Percentiles rank a stretch among this genome's conserved stretches.
phyloP scores from a whole-genome alignment of 2,329 filamentous ascomycete species.

The Fusarium mundagurra region DNA sequence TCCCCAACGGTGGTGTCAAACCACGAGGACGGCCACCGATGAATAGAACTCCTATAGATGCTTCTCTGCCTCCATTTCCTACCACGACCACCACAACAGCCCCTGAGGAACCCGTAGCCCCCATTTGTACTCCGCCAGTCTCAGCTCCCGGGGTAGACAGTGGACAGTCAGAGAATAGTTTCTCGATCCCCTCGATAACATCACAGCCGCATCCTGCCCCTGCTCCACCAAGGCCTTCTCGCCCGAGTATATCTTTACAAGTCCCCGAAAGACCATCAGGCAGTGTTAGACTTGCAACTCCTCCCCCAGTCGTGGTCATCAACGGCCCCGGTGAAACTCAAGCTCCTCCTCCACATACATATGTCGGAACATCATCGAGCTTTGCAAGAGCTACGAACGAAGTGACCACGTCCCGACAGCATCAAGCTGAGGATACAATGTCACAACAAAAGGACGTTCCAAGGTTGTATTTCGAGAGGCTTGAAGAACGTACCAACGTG shows the following conservation, averaged over 20 bases:
- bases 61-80: slow-evolving; percentile 43
- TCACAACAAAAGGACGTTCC: slow-evolving; percentile 34
- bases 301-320: slow-evolving; percentile 52
- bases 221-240: slow-evolving; percentile 40
- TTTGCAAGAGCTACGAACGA: slow-evolving; percentile 39
- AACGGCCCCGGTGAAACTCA: slow-evolving; percentile 23
- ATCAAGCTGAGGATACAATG: slow-evolving; percentile 4
- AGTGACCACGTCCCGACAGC: slow-evolving; percentile 6
- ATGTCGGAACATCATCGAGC: slow-evolving; percentile 6
- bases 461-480: slow-evolving; percentile 49
- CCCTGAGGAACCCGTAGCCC: slow-evolving; percentile 13
- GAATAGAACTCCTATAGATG: slow-evolving; percentile 67
- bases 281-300: slow-evolving; percentile 70
- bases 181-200: slow-evolving; percentile 14
- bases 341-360: not conserved
- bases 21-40: slow-evolving; percentile 82
- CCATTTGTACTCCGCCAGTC: slow-evolving; percentile 7
- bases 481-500: slow-evolving; percentile 63
- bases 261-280: slow-evolving; percentile 65
- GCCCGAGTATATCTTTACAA: slow-evolving; percentile 54
- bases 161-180: slow-evolving; percentile 1
- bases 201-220: slow-evolving; percentile 22
- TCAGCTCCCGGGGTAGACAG: not conserved
- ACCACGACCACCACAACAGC: slow-evolving; percentile 10
- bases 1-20: slow-evolving; percentile 72